Percentiles rank a stretch among this genome's conserved stretches.
These are phyloP conservation scores for Basipetospora chlamydospora DNA, from an alignment of 2,329 filamentous ascomycete genomes.

Conservation along the genomic window DNA sequence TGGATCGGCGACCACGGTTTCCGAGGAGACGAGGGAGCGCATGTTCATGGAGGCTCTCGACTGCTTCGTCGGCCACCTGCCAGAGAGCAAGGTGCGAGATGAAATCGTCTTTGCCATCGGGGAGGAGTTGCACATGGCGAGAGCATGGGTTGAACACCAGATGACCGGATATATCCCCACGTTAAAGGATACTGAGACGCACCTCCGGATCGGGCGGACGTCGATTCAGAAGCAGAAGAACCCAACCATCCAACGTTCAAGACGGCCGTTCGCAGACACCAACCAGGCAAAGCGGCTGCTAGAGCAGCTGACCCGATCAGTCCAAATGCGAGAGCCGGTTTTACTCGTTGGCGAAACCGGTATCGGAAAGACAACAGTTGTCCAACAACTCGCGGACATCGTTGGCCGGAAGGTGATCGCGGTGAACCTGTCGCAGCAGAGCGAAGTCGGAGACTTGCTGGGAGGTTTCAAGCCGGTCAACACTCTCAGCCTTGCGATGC, in stretches of 20 bases:
- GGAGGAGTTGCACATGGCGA: constrained; percentile 74
- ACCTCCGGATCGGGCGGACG: constrained; percentile 52
- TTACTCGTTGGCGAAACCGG: constrained; percentile 96
- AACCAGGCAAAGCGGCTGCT: constrained; percentile 70
- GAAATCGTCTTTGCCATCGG: constrained; percentile 58
- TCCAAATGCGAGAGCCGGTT: constrained; percentile 75
- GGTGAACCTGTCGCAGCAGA: constrained; percentile 95
- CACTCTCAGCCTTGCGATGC: constrained; percentile 71
- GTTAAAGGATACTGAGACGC: constrained; percentile 44
- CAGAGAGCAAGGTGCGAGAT: constrained; percentile 45
- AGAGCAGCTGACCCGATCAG: constrained; percentile 74
- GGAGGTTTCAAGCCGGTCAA: constrained; percentile 96
- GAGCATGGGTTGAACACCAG: constrained; percentile 66
- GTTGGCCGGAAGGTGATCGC: constrained; percentile 78
- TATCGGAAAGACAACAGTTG: constrained; percentile 92
- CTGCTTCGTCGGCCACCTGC: constrained; percentile 74
- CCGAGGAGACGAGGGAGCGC: constrained; percentile 58
- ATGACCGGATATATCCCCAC: constrained; percentile 57
- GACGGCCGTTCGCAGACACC: constrained; percentile 73
- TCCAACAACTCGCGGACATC: constrained; percentile 78
- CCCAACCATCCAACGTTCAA: constrained; percentile 33
- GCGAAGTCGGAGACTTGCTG: constrained; percentile 86
- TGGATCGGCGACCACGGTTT: constrained; percentile 12
- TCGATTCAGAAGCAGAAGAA: constrained; percentile 42
- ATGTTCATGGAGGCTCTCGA: constrained; percentile 92